Base-by-base conservation (phyloP, 2,329 filamentous ascomycete species). In the Fusarium clavum region DNA sequence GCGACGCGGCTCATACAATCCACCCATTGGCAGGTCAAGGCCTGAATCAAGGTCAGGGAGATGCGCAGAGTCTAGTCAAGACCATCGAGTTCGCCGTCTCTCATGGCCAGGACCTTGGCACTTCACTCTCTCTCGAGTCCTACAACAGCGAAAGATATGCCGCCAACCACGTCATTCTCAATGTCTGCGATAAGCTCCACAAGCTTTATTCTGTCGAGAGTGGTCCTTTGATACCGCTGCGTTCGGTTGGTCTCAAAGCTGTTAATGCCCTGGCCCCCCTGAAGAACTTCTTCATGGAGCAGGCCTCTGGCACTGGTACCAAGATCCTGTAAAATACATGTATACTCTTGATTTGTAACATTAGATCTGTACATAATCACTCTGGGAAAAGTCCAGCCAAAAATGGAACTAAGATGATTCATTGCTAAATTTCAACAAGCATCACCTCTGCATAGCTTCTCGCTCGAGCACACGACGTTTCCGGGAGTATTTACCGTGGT, bases 21-120 rank as follows among this genome's bases (percentile, higher is more conserved):
- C 96, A 99, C 79, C 96, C 96, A 0, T 90, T 99, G 6, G 96
- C 94, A 2, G 96, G 96, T 1, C 96, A 98, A 80, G 96, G 96
- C 2, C 85, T 99, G 16, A 99, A 99, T 77, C 92, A 97, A 75
- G 96, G 96, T 3, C 91, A 98, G 69, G 94, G 90, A 20, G 96
- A 99, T 77, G 92, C 96, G 1, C 90, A 93, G 74, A 91, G 92
- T 56, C 87, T 99, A 1, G 89, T 90, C 9, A 86, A 86, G 67
- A 90, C 90, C 1, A 92, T 99, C 53, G 89, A 90, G 64, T 91
- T 91, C 71, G 92, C 94, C 6, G 90, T 97, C 20, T 83, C 85
- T 45, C 92, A 96, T 69, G 96, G 96, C 1, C 92, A 94, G 84
- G 96, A 99, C 76, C 88, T 98, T 32, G 96, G 96, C 25, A 88